Evolutionary conservation across 2,329 filamentous ascomycete genomes (phyloP).

Genomic region (Diaporthe nobilis): DNA sequence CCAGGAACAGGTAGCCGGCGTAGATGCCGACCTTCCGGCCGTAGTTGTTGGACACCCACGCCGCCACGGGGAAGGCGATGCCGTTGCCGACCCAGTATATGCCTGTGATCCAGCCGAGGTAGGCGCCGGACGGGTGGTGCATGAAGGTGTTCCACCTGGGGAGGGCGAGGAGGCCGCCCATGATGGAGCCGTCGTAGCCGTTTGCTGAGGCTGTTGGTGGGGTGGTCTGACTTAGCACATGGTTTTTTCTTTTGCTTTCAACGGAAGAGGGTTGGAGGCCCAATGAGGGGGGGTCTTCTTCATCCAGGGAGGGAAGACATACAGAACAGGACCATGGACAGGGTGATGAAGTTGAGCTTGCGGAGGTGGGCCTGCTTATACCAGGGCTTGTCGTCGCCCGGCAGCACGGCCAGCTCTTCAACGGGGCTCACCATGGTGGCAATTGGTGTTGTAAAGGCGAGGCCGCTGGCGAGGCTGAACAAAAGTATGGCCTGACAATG

Average conservation of each 20-base stretch:
- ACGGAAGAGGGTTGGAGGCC: no score
- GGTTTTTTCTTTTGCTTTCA: not conserved
- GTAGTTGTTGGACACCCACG: slow-evolving; percentile 52
- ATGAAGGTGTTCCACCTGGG: slow-evolving; percentile 33
- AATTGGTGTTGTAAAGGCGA: not conserved
- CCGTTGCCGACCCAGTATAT: slow-evolving; percentile 46
- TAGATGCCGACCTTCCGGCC: slow-evolving; percentile 52
- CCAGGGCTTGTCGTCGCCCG: slow-evolving; percentile 24
- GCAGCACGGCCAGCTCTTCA: slow-evolving; percentile 1
- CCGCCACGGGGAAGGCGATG: slow-evolving; percentile 48
- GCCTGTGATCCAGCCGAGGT: slow-evolving; percentile 37
- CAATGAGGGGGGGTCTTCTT: no score
- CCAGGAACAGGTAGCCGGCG: slow-evolving; percentile 51
- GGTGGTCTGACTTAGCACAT: not conserved
- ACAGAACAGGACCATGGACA: slow-evolving; percentile 34
- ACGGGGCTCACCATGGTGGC: not conserved
- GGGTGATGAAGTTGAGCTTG: slow-evolving; percentile 33
- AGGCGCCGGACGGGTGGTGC: slow-evolving; percentile 30
- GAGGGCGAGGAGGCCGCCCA: slow-evolving; percentile 37
- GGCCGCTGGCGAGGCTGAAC: not conserved
- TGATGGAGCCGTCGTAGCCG: slow-evolving; percentile 35
- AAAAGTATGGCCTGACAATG: not conserved
- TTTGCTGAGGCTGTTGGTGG: slow-evolving; percentile 23
- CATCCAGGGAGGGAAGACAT: not conserved
- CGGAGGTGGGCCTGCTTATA: slow-evolving; percentile 25